These are phyloP conservation scores for Pseudopyricularia javanii DNA, from an alignment of 2,329 filamentous ascomycete genomes.

Conservation along the genomic window DNA sequence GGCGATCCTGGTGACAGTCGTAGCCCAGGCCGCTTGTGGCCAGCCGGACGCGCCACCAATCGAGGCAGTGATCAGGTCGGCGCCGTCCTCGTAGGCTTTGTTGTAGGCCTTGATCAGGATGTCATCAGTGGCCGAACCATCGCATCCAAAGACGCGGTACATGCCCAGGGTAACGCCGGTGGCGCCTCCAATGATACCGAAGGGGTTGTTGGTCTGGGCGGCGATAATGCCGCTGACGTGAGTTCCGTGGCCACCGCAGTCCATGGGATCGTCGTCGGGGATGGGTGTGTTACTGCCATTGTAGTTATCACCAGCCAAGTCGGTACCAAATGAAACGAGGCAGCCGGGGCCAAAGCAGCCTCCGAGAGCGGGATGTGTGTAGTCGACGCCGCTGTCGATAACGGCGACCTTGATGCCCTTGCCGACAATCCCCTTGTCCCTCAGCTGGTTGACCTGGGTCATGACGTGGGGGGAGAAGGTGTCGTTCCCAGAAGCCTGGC, in stretches of 20 bases:
- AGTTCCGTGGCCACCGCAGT: constrained; percentile 46
- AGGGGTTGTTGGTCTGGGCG: constrained; percentile 36
- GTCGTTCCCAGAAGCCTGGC: constrained; percentile 17
- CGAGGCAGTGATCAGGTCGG: constrained; percentile 43
- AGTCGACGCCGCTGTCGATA: constrained; percentile 47
- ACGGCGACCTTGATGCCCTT: constrained; percentile 40
- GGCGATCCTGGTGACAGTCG: constrained; percentile 37
- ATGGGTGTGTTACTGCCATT: constrained; percentile 21
- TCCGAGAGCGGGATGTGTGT: constrained; percentile 44
- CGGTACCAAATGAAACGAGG: constrained; percentile 7
- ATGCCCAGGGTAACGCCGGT: constrained; percentile 41
- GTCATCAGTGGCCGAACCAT: constrained; percentile 36
- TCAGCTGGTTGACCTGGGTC: constrained; percentile 43
- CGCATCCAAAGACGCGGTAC: constrained; percentile 46
- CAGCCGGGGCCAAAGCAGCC: constrained; percentile 13
- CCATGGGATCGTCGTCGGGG: constrained; percentile 39
- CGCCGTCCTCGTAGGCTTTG: constrained; percentile 47
- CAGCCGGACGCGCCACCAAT: constrained; percentile 39
- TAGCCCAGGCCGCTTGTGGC: constrained; percentile 37
- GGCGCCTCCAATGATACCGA: constrained; percentile 43
- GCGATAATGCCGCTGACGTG: constrained; percentile 52
- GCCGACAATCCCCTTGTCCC: constrained; percentile 32
- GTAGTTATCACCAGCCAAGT: constrained; percentile 21
- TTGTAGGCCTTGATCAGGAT: constrained; percentile 47
- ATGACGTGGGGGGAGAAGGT: constrained; percentile 38